Evolutionary conservation across 257 asterid genomes (phyloP), one percentile per base, ranked within the genome.

Genomic region (Lantana camara): DNA sequence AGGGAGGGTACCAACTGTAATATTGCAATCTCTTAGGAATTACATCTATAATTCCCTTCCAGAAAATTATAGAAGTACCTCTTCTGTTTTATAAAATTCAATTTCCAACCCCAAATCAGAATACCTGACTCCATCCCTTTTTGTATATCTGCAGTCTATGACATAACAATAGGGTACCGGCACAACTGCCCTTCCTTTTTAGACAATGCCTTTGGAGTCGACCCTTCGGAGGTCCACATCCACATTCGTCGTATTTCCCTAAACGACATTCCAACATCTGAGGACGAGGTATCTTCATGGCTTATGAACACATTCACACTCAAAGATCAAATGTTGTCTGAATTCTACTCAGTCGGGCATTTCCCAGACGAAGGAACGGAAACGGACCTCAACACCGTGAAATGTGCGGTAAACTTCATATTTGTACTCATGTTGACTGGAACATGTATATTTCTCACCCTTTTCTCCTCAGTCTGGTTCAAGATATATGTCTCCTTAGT

Each of bases 181-280:
- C 76, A 81, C 44, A 70, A 76, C 12, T 88, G 88, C 73, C 98
- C 98, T 0, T 67, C 95, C 30, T 86, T 91, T 84, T 47, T 88
- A 85, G 98, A 91, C 68, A 91, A 91, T 7, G 95, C 83, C 27
- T 91, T 57, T 46, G 98, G 98, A 10, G 77, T 88, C 1, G 95
- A 88, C 70, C 98, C 98, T 3, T 77, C 96, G 0, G 98, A 91
- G 78, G 95, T 91, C 64, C 98, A 91, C 74, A 83, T 88, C 66
- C 91, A 88, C 27, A 41, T 88, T 38, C 80, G 79, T 3, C 86
- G 96, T 20, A 48, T 91, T 54, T 27, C 87, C 63, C 49, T 83
- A 1, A 34, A 15, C 1, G 86, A 84, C 48, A 72, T 91, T 37
- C 98, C 96, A 42, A 48, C 65, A 50, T 77, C 91, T 10, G 95